Conservation (phyloP, 2,329 filamentous ascomycete species). For the Epichloe gansuensis region DNA sequence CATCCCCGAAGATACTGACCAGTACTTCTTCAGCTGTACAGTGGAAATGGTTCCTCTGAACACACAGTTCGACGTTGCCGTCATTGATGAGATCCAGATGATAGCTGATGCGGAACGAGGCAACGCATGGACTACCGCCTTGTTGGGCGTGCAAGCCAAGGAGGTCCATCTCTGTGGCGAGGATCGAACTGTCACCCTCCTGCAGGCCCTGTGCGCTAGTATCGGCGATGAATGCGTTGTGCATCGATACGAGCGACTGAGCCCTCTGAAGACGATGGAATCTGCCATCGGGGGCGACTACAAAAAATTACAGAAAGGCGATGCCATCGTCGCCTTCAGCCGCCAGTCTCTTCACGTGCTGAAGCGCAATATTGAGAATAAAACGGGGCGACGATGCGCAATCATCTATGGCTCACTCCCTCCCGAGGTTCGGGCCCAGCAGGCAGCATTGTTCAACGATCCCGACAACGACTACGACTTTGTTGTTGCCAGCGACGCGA, state of each 20-base stretch:
- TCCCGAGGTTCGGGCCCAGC: slow-evolving; percentile 82
- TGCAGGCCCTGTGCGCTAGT: slow-evolving; percentile 62
- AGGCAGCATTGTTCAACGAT: slow-evolving; percentile 89
- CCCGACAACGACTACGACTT: slow-evolving; percentile 92
- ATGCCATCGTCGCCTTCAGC: slow-evolving; percentile 81
- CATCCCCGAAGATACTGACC: slow-evolving; percentile 44
- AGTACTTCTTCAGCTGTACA: slow-evolving; percentile 67
- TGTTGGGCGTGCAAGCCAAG: slow-evolving; percentile 73
- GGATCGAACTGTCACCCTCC: slow-evolving; percentile 64
- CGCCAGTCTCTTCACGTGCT: slow-evolving; percentile 69
- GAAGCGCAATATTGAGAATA: slow-evolving; percentile 62
- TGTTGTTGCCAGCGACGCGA: slow-evolving; percentile 85
- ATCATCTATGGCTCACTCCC: slow-evolving; percentile 88
- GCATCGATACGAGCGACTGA: slow-evolving; percentile 74
- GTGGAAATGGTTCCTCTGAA: slow-evolving; percentile 71
- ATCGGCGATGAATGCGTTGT: slow-evolving; percentile 74
- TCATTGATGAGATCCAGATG: slow-evolving; percentile 99
- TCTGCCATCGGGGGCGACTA: slow-evolving; percentile 52
- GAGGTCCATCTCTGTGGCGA: slow-evolving; percentile 94
- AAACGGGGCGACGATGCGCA: slow-evolving; percentile 69
- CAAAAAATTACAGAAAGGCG: slow-evolving; percentile 64
- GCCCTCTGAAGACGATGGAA: slow-evolving; percentile 55
- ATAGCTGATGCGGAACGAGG: slow-evolving; percentile 68
- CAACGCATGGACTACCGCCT: slow-evolving; percentile 87
- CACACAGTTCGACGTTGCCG: slow-evolving; percentile 63